phyloP scores from a whole-genome alignment of 2,329 filamentous ascomycete species.

The Diplodia intermedia region DNA sequence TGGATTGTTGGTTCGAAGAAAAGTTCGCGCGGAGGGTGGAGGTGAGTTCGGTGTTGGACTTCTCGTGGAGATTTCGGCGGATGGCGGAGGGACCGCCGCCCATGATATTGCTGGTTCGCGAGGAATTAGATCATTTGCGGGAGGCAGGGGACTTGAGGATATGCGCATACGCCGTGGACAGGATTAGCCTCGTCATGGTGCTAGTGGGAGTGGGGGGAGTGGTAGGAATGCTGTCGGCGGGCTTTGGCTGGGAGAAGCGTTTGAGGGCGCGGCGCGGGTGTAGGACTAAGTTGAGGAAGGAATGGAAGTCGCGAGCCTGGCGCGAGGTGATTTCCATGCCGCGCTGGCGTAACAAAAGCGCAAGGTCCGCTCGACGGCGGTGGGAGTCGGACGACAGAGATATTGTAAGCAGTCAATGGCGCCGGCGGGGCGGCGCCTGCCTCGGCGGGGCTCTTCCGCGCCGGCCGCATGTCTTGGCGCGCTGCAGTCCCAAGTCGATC shows the following conservation, averaged over 20 bases:
- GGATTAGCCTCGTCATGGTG: constrained; percentile 70
- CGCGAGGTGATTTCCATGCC: constrained; percentile 31
- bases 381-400: constrained; percentile 17
- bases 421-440: constrained; percentile 18
- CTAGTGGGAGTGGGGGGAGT: neutral
- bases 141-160: neutral
- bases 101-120: constrained; percentile 83
- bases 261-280: constrained; percentile 17
- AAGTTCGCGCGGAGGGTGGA: constrained; percentile 88
- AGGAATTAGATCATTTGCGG: constrained; percentile 43
- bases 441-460: constrained; percentile 28
- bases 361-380: constrained; percentile 2
- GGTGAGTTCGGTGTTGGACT: constrained; percentile 92
- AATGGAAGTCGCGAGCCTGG: constrained; percentile 36
- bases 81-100: constrained; percentile 83
- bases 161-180: constrained; percentile 80
- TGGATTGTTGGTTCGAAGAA: constrained; percentile 65
- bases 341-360: constrained; percentile 17
- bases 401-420: constrained; percentile 22
- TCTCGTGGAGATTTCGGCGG: constrained; percentile 75
- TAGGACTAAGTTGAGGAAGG: constrained; percentile 26
- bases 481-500: neutral
- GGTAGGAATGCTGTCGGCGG: constrained; percentile 15
- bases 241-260: constrained; percentile 9
- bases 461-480: constrained; percentile 7